Percentiles rank a stretch among this genome's conserved stretches.
phyloP scores from a whole-genome alignment of 2,329 filamentous ascomycete genomes.

The Beauveria scarabaeidicola region DNA sequence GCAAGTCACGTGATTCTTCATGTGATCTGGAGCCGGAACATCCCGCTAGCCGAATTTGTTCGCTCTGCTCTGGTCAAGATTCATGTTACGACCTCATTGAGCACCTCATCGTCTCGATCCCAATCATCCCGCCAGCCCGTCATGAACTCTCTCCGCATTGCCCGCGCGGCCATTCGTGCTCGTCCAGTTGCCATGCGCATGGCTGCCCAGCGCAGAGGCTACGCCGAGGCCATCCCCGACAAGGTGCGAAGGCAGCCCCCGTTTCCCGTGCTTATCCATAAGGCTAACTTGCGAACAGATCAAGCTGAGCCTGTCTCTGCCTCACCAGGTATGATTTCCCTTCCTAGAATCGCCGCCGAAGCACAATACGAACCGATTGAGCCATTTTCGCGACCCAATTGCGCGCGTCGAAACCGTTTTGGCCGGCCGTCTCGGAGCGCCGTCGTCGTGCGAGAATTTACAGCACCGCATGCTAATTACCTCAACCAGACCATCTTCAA shows the following conservation, averaged over 20 bases:
- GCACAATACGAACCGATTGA: conserved; percentile 11
- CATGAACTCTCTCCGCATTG: conserved; percentile 94
- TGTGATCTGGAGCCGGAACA: conserved; percentile 30
- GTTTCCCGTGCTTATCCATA: not conserved
- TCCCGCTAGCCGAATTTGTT: conserved; percentile 32
- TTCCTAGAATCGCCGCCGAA: not conserved
- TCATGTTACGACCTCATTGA: conserved; percentile 37
- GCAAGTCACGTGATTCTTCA: conserved; percentile 23
- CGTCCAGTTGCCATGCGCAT: conserved; percentile 68
- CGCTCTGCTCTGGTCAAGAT: conserved; percentile 36
- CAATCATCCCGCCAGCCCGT: conserved; percentile 39
- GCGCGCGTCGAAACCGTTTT: conserved; percentile 11
- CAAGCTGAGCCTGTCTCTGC: conserved; percentile 94
- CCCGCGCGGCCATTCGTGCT: conserved; percentile 79
- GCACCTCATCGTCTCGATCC: conserved; percentile 37
- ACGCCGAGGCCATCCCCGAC: conserved; percentile 80
- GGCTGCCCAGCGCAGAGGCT: conserved; percentile 77
- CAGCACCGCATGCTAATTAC: conserved; percentile 35
- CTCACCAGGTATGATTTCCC: conserved; percentile 78
- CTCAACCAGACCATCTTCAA: conserved; percentile 60
- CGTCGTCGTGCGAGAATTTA: conserved; percentile 10
- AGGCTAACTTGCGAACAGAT: conserved; percentile 46
- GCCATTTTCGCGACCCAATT: conserved; percentile 21
- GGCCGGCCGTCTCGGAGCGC: conserved; percentile 10
- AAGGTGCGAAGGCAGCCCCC: conserved; percentile 44